Percentiles rank a stretch among this genome's conserved stretches.
phyloP scores from a whole-genome alignment of 169 alveolate genomes.

The Cytauxzoon felis region DNA sequence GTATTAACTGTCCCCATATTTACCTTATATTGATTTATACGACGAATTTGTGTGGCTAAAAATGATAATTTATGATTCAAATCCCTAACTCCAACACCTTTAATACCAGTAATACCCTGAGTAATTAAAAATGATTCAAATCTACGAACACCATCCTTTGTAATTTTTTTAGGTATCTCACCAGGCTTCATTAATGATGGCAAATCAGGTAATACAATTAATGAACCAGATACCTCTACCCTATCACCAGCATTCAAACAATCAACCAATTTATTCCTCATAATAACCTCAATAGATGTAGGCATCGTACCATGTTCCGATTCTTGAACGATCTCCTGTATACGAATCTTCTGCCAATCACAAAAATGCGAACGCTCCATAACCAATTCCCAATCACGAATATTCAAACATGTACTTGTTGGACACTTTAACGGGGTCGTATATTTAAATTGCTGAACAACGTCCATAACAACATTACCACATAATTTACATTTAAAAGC shows the following conservation, averaged over 20 bases:
- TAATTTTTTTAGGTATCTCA: slow-evolving; percentile 79
- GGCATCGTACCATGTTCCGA: slow-evolving; percentile 97
- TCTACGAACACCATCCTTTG: slow-evolving; percentile 62
- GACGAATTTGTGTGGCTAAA: slow-evolving; percentile 76
- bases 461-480: slow-evolving; percentile 81
- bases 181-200: slow-evolving; percentile 93
- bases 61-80: slow-evolving; percentile 88
- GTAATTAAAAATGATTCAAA: slow-evolving; percentile 68
- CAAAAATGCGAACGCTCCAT: slow-evolving; percentile 83
- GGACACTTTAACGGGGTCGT: slow-evolving; percentile 82
- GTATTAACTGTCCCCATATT: slow-evolving; percentile 27
- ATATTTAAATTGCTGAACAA: slow-evolving; percentile 90
- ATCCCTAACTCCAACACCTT: slow-evolving; percentile 91
- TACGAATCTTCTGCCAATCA: slow-evolving; percentile 94
- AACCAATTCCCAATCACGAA: slow-evolving; percentile 85
- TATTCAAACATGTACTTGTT: slow-evolving; percentile 81
- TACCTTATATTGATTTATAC: slow-evolving; percentile 57
- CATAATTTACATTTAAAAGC: slow-evolving; percentile 90
- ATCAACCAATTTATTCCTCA: slow-evolving; percentile 91
- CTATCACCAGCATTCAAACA: slow-evolving; percentile 96
- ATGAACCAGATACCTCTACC: slow-evolving; percentile 85
- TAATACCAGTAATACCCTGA: slow-evolving; percentile 90
- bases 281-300: slow-evolving; percentile 90
- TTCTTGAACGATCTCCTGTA: slow-evolving; percentile 91
- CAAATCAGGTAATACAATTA: slow-evolving; percentile 95